Evolutionary conservation across 192 early-diverging fungal genomes (phyloP), one percentile per base, ranked within the genome.

Genomic region (Coemansia furcata): DNA sequence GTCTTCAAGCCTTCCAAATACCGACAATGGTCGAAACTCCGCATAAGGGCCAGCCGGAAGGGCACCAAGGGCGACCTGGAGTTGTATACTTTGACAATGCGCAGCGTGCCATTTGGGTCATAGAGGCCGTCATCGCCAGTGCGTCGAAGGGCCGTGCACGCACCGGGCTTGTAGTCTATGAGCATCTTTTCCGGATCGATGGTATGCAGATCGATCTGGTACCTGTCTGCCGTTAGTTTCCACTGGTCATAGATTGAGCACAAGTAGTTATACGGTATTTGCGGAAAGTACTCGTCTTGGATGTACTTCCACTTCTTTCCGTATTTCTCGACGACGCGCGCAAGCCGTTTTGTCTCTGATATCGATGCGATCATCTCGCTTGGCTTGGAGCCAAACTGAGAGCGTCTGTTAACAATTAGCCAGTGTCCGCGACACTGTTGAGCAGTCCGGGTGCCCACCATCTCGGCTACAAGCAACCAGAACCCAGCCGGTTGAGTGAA

Each of bases 261-360:
- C 23, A 66, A 10, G 35, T 42, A 32, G 36, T 39, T 3, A 1
- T 21, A 11, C 15, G 65, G 29, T 10, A 57, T 15, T 36, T 36
- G 65, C 7, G 65, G 50, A 23, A 66, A 35, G 38, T 57, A 40
- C 2, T 43, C 23, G 1, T 23, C 37, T 1, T 29, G 52, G 11
- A 66, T 54, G n/a, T 17, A 66, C 65, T 29, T 39, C 65, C 65
- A 66, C n/a, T 29, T 54, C 14, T 30, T 21, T 3, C 65, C 65
- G 14, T 57, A 38, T 26, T 40, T 6, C 14, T n/a, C 38, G 14
- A 66, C 52, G 4, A 43, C 9, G 10, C 37, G 50, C 26, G 17
- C 52, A 11, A 66, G 32, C 39, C 7, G 8, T 38, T 40, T 39
- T 36, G 38, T 29, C 38, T 66, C 65, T 3, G 35, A 26, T n/a